phyloP scores from a whole-genome alignment of 2,329 filamentous ascomycete genomes.

The Phialocephala subalpina region DNA sequence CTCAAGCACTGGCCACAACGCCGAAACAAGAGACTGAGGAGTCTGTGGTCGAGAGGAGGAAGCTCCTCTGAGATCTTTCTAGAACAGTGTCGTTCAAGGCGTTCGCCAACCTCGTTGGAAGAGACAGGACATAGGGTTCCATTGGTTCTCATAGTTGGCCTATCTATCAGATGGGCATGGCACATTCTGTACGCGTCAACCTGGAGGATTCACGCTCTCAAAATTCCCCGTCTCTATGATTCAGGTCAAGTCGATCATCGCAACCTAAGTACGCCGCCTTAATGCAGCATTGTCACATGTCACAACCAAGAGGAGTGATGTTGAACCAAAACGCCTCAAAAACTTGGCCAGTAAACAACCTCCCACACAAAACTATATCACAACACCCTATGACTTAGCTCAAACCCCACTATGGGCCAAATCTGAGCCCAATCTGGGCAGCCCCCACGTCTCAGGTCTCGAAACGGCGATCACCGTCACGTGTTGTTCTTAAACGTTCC shows the following conservation, averaged over 20 bases:
- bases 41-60: too few species aligned
- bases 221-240: neutral
- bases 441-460: constrained; percentile 2
- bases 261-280: neutral
- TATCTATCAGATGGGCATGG: neutral
- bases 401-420: neutral
- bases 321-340: neutral
- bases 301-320: neutral
- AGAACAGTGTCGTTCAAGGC: too few species aligned
- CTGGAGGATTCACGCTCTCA: neutral
- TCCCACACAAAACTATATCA: neutral
- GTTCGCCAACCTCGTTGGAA: too few species aligned
- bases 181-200: neutral
- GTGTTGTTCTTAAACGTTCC: neutral
- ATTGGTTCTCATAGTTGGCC: neutral
- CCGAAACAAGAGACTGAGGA: too few species aligned
- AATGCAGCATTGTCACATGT: neutral
- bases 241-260: neutral
- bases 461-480: neutral
- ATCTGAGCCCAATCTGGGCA: neutral
- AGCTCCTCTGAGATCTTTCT: too few species aligned
- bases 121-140: too few species aligned
- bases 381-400: neutral
- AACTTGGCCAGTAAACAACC: neutral
- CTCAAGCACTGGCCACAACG: too few species aligned